Evolutionary conservation across 306 rosid species (phyloP).

Genomic region (Rubus idaeus): DNA sequence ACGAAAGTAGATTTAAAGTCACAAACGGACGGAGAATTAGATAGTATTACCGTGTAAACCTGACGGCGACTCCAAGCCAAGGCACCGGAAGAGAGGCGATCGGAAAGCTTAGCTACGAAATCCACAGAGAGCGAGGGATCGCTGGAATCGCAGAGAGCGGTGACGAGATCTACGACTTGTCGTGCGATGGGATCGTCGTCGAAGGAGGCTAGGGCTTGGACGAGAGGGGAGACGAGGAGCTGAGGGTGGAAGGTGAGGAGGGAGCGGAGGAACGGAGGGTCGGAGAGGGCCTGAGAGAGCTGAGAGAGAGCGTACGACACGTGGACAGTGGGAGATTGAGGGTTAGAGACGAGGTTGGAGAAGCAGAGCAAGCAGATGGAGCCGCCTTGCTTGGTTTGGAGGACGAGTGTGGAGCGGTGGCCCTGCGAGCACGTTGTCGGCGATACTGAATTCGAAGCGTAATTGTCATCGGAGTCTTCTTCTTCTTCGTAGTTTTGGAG

Average conservation of each 20-base stretch:
- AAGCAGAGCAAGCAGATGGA: constrained; percentile 81
- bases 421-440: constrained; percentile 60
- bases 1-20: not conserved
- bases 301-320: constrained; percentile 91
- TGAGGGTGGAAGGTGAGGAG: constrained; percentile 71
- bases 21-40: not conserved
- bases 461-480: constrained; percentile 15
- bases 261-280: constrained; percentile 56
- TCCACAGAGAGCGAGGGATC: constrained; percentile 41
- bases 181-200: constrained; percentile 65
- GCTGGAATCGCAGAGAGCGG: constrained; percentile 36
- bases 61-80: constrained; percentile 77
- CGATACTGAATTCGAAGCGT: constrained; percentile 7
- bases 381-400: constrained; percentile 66
- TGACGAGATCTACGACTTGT: constrained; percentile 53
- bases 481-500: constrained; percentile 4
- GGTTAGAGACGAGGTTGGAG: constrained; percentile 73
- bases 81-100: constrained; percentile 52
- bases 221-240: constrained; percentile 70
- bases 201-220: constrained; percentile 59
- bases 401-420: constrained; percentile 71
- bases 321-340: constrained; percentile 77
- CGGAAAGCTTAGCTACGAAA: constrained; percentile 55
- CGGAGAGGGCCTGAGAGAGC: constrained; percentile 69
- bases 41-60: constrained; percentile 47